A percentile compares a stretch with the other conserved stretches of the same genome.
These are phyloP conservation scores for Neocucurbitaria cava DNA, from an alignment of 2,329 filamentous ascomycete species.

Conservation along the genomic window DNA sequence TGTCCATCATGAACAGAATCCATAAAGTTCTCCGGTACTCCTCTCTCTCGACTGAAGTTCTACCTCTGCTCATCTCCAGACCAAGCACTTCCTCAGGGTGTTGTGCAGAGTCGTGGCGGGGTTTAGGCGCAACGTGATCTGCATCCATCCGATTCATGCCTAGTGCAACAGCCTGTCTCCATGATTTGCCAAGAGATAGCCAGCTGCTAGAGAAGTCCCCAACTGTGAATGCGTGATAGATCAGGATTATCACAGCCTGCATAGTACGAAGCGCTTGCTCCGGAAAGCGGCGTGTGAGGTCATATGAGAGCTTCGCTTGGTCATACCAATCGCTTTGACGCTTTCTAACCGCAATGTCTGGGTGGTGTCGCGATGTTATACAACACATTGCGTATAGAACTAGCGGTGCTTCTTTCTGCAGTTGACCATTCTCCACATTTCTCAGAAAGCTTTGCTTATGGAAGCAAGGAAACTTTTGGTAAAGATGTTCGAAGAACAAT, in stretches of 20 bases:
- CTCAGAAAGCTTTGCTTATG: conserved; percentile 29
- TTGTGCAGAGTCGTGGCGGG: neutral
- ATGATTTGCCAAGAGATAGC: conserved; percentile 41
- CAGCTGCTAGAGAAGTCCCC: conserved; percentile 41
- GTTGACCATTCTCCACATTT: conserved; percentile 15
- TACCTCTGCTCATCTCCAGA: conserved; percentile 3
- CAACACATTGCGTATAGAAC: conserved; percentile 38
- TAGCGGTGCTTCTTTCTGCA: conserved; percentile 27
- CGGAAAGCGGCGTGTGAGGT: conserved; percentile 27
- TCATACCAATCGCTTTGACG: conserved; percentile 36
- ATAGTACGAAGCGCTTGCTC: conserved; percentile 29
- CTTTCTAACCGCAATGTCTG: conserved; percentile 23
- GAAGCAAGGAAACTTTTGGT: conserved; percentile 36
- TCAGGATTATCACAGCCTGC: conserved; percentile 34
- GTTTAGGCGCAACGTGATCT: conserved; percentile 1
- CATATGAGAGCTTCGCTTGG: conserved; percentile 37
- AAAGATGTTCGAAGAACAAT: conserved; percentile 35
- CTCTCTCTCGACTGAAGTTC: conserved; percentile 30
- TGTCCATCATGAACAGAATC: conserved; percentile 41
- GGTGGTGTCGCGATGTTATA: conserved; percentile 32
- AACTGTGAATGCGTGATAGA: conserved; percentile 28
- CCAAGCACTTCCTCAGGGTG: neutral
- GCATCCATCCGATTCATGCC: conserved; percentile 40
- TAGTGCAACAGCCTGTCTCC: conserved; percentile 39
- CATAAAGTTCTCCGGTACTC: conserved; percentile 40